Evolutionary conservation across 345 rosid genomes (phyloP).

Genomic region (Citrus sp.): DNA sequence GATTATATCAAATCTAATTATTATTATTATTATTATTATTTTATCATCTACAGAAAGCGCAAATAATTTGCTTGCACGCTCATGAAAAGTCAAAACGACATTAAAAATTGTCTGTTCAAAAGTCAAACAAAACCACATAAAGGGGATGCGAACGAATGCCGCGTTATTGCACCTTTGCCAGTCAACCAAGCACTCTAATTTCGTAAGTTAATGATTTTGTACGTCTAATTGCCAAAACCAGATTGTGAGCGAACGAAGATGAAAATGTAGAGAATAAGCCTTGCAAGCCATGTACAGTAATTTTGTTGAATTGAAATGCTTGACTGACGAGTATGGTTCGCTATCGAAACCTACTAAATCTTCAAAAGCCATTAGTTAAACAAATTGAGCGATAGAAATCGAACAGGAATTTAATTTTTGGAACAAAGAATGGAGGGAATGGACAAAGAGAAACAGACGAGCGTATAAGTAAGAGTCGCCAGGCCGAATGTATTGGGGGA

Average conservation of each 20-base stretch:
- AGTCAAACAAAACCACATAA: neutral
- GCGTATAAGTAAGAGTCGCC: conserved; percentile 9
- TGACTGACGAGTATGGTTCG: neutral
- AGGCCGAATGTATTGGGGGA: conserved; percentile 29
- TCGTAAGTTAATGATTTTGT: neutral
- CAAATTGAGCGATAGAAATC: neutral
- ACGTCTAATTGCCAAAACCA: neutral
- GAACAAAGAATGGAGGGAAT: neutral
- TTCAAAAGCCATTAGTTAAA: no score
- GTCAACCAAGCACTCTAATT: neutral
- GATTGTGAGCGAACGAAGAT: neutral
- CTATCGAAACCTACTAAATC: no score
- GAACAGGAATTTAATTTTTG: neutral
- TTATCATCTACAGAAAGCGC: neutral
- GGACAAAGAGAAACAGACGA: conserved; percentile 27
- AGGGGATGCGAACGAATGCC: neutral
- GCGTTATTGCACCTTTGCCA: neutral
- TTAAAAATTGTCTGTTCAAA: neutral
- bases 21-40: no score
- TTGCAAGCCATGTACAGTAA: neutral
- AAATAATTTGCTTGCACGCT: neutral
- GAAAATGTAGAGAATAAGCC: neutral
- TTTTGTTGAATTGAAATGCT: neutral
- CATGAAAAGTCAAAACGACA: conserved; percentile 2
- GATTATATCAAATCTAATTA: neutral